Conservation (phyloP, 257 asterid genomes). For the Solanum chilense region DNA sequence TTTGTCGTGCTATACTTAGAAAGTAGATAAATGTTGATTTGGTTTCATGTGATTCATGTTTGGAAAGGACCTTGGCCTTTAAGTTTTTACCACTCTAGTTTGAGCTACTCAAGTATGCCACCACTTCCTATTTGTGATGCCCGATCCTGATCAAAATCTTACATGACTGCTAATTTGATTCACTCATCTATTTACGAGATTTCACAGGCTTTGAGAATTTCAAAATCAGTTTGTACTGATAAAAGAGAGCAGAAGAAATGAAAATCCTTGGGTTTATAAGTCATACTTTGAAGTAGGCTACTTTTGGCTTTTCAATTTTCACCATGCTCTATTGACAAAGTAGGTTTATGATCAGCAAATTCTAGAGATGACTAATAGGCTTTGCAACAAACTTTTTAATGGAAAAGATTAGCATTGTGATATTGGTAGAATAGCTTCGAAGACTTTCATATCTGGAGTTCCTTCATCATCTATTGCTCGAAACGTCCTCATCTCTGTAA, state of each 20-base stretch:
- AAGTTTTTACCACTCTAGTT: background rate
- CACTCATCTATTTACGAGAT: background rate
- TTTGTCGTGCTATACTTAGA: background rate
- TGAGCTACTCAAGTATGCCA: background rate
- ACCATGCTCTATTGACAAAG: constrained; percentile 81
- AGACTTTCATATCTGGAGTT: constrained; percentile 93
- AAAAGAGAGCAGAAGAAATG: background rate
- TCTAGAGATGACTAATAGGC: constrained; percentile 17
- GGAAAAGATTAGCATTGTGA: constrained; percentile 90
- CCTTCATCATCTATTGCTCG: constrained; percentile 65
- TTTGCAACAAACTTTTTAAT: constrained; percentile 71
- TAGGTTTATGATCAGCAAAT: constrained; percentile 65
- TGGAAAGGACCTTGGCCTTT: background rate
- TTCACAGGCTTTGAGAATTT: background rate
- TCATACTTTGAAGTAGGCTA: background rate
- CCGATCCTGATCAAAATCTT: background rate
- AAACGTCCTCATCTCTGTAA: constrained; percentile 43
- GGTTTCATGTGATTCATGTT: background rate
- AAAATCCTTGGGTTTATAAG: background rate
- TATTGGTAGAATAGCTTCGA: constrained; percentile 90
- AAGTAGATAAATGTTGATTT: background rate
- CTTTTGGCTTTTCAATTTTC: constrained; percentile 8
- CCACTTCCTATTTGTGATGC: background rate
- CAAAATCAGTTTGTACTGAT: background rate
- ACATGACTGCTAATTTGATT: background rate